Percentiles rank a stretch among this genome's conserved stretches.
phyloP scores from a whole-genome alignment of 306 rosid genomes.

The Pterocarpus macrocarpus region DNA sequence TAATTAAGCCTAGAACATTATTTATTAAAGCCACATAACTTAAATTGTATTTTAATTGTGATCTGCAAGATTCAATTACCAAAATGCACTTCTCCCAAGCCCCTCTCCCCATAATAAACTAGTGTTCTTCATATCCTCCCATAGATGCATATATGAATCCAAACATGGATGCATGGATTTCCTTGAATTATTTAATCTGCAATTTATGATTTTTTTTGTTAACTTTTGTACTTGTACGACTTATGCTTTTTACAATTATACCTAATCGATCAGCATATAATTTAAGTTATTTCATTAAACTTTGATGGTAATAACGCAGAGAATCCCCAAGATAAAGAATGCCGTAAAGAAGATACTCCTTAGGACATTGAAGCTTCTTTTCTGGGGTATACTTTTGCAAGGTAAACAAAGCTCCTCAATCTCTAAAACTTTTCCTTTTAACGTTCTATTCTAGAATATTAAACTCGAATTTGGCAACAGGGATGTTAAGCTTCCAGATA shows the following conservation, averaged over 20 bases:
- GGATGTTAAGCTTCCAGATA: too few species aligned
- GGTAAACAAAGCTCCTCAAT: slow-evolving; percentile 54
- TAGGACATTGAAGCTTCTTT: slow-evolving; percentile 83
- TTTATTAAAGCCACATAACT: neutral
- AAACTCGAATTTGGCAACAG: too few species aligned
- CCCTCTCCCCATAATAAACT: neutral
- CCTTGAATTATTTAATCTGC: neutral
- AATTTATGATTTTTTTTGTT: neutral
- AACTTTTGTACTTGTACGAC: neutral
- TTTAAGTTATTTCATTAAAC: neutral
- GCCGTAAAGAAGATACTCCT: slow-evolving; percentile 67
- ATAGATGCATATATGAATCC: too few species aligned
- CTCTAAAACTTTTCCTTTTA: neutral
- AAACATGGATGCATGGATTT: neutral
- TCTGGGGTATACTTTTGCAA: slow-evolving; percentile 91
- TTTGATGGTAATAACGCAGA: slow-evolving; percentile 55
- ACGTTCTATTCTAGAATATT: too few species aligned
- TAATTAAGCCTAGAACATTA: neutral
- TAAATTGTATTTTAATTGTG: neutral
- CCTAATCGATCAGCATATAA: neutral
- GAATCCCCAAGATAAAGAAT: slow-evolving; percentile 55
- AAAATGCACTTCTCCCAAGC: neutral
- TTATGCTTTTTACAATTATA: neutral
- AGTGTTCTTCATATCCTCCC: too few species aligned
- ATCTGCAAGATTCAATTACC: neutral